Evolutionary conservation across 495 filamentous ascomycete genomes (phyloP).

Genomic region (Penicillium argentinense): DNA sequence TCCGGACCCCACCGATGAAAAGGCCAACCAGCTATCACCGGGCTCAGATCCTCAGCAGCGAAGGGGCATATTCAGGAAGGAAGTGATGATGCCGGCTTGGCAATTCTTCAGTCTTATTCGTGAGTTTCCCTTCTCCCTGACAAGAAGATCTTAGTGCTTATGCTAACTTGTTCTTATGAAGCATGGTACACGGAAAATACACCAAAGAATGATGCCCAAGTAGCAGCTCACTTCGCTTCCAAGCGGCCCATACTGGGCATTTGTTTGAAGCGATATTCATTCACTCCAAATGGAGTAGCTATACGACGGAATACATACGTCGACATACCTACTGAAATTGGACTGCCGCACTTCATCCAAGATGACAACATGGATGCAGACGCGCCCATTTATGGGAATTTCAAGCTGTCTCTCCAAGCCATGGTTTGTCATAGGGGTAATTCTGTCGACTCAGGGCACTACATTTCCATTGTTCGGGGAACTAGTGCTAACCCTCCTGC

Average conservation of each 20-base stretch:
- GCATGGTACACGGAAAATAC: slow-evolving; percentile 70
- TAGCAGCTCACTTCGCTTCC: slow-evolving; percentile 69
- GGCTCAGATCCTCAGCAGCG: slow-evolving; percentile 25
- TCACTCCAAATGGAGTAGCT: slow-evolving; percentile 65
- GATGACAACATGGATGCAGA: slow-evolving; percentile 67
- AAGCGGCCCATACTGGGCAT: slow-evolving; percentile 85
- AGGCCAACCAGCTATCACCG: slow-evolving; percentile 31
- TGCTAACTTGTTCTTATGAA: too few relatives aligned
- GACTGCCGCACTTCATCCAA: slow-evolving; percentile 84
- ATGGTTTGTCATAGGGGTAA: slow-evolving; percentile 88
- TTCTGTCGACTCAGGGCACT: slow-evolving; percentile 89
- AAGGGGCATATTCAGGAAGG: slow-evolving; percentile 62
- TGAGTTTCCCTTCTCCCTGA: slow-evolving; percentile 34
- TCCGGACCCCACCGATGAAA: slow-evolving; percentile 38
- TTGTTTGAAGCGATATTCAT: slow-evolving; percentile 86
- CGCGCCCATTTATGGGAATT: slow-evolving; percentile 70
- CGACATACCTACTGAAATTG: slow-evolving; percentile 89
- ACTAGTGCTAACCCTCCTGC: slow-evolving; percentile 44
- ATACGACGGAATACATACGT: slow-evolving; percentile 74
- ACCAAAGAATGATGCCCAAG: slow-evolving; percentile 65
- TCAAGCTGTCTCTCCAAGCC: slow-evolving; percentile 86
- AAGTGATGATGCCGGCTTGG: slow-evolving; percentile 95
- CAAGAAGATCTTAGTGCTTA: slow-evolving; percentile 2
- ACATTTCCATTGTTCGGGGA: slow-evolving; percentile 77
- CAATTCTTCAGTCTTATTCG: slow-evolving; percentile 93